These are phyloP conservation scores for Ananas comosus DNA, from an alignment of 176 grass and related monocot genomes.

Conservation along the genomic window DNA sequence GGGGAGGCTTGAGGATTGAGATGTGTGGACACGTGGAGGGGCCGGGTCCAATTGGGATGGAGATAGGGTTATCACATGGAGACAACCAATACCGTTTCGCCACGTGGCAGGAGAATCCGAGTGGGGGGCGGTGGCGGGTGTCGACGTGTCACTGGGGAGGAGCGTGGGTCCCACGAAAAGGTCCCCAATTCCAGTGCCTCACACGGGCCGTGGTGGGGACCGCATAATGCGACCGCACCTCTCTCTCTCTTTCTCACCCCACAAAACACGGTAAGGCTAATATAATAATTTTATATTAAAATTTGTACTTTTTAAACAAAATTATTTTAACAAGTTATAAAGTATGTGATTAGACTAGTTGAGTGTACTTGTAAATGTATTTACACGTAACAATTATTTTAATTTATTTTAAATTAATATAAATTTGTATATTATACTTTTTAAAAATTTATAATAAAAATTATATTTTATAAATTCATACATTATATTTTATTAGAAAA, in stretches of 20 bases:
- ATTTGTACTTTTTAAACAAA: too few species aligned
- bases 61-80: slow-evolving; percentile 37
- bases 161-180: slow-evolving; percentile 11
- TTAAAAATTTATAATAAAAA: too few species aligned
- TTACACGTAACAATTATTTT: too few species aligned
- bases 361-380: too few species aligned
- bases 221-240: background rate
- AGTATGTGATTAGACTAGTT: too few species aligned
- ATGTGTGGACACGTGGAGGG: slow-evolving; percentile 10
- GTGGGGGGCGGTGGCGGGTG: background rate
- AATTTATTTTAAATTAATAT: too few species aligned
- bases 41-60: background rate
- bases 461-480: too few species aligned
- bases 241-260: background rate
- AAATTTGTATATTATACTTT: too few species aligned
- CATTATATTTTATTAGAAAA: too few species aligned
- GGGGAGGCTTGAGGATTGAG: slow-evolving; percentile 1
- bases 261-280: too few species aligned
- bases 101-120: slow-evolving; percentile 20
- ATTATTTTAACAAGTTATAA: too few species aligned
- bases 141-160: background rate
- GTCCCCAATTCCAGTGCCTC: background rate
- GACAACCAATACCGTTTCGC: background rate
- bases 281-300: too few species aligned
- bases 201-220: background rate